phyloP scores from a whole-genome alignment of 768 basidiomycete genomes.

The Podaxis mareebaensis region DNA sequence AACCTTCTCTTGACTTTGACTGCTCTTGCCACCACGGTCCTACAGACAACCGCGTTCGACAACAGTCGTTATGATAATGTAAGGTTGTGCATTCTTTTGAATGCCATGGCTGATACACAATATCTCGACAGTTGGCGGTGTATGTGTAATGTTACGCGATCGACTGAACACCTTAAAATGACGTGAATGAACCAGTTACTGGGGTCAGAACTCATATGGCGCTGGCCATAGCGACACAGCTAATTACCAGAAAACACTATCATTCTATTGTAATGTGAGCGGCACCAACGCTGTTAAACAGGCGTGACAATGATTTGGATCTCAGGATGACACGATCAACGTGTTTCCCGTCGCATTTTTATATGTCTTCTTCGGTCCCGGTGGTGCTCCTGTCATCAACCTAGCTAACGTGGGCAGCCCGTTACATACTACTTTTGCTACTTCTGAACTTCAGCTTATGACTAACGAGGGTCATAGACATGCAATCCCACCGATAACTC shows the following conservation, averaged over 20 bases:
- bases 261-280: slow-evolving; percentile 63
- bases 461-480: slow-evolving; percentile 37
- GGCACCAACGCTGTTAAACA: not conserved
- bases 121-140: slow-evolving; percentile 50
- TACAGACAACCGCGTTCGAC: slow-evolving; percentile 45
- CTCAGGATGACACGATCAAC: slow-evolving; percentile 65
- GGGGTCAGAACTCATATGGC: slow-evolving; percentile 78
- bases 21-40: not conserved
- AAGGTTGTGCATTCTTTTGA: slow-evolving; percentile 20
- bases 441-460: not conserved
- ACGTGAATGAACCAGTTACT: slow-evolving; percentile 45
- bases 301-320: not conserved
- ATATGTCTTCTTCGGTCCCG: slow-evolving; percentile 63
- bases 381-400: slow-evolving; percentile 63
- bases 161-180: not conserved
- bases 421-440: not conserved
- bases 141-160: slow-evolving; percentile 28
- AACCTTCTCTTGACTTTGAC: not conserved
- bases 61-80: slow-evolving; percentile 65
- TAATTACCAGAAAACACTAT: slow-evolving; percentile 60
- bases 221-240: slow-evolving; percentile 51
- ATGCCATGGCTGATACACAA: not conserved
- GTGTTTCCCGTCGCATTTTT: slow-evolving; percentile 73
- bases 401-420: slow-evolving; percentile 57
- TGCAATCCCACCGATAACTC: slow-evolving; percentile 59